Conservation (phyloP, 2,329 filamentous ascomycete genomes). For the Aspergillus tubingensis region DNA sequence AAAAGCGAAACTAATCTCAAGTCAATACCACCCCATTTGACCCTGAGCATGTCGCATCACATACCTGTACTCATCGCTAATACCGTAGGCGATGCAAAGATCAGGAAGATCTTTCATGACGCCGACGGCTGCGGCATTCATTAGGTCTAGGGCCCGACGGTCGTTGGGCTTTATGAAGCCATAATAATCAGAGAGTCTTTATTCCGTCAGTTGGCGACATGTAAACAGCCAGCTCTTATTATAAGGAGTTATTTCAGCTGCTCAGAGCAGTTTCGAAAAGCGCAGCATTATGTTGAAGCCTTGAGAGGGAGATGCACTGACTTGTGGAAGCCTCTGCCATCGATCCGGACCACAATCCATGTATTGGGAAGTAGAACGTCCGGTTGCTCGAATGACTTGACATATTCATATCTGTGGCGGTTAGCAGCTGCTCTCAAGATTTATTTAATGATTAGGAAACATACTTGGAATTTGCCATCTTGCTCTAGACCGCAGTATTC, state of each 20-base stretch:
- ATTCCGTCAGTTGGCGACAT: neutral
- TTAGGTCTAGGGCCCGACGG: constrained; percentile 78
- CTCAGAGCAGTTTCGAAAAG: neutral
- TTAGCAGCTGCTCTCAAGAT: constrained; percentile 47
- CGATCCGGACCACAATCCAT: constrained; percentile 92
- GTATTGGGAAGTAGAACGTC: constrained; percentile 84
- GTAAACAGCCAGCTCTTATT: neutral
- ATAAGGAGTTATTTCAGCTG: neutral
- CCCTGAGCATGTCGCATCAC: neutral
- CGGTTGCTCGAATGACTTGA: constrained; percentile 81
- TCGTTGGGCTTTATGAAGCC: constrained; percentile 92
- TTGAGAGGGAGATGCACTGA: constrained; percentile 43
- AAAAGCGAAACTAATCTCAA: constrained; percentile 74
- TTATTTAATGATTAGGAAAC: neutral
- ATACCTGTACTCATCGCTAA: constrained; percentile 84
- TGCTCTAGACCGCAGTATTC: neutral
- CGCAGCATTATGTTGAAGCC: neutral
- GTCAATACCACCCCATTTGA: neutral
- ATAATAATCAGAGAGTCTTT: constrained; percentile 79
- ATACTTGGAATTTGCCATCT: constrained; percentile 23
- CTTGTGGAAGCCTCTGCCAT: constrained; percentile 95
- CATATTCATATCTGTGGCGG: constrained; percentile 79
- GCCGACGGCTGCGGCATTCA: constrained; percentile 88
- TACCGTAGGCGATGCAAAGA: constrained; percentile 83
- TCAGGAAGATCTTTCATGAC: constrained; percentile 84